A percentile compares a stretch with the other conserved stretches of the same genome.
These are phyloP conservation scores for Euphrasia confusa DNA, from an alignment of 257 asterid species.

Conservation along the genomic window DNA sequence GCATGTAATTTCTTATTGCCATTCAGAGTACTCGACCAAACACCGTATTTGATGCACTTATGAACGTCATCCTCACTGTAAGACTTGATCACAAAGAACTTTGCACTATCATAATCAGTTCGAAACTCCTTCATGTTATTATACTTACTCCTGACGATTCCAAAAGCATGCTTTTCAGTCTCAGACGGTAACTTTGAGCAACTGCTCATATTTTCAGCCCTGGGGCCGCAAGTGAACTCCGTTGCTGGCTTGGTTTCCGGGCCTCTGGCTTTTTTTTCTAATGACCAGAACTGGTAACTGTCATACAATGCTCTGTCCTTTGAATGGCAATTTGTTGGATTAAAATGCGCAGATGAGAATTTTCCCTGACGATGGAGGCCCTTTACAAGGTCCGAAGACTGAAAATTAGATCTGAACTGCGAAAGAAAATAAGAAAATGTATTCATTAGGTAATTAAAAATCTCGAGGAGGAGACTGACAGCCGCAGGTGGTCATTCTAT, in stretches of 20 bases:
- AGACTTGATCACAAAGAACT: constrained; percentile 63
- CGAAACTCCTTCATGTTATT: constrained; percentile 48
- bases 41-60: constrained; percentile 62
- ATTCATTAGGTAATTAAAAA: neutral
- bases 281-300: constrained; percentile 36
- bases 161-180: constrained; percentile 32
- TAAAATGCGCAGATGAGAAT: constrained; percentile 40
- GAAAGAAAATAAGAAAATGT: neutral
- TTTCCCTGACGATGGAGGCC: constrained; percentile 40
- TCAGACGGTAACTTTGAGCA: constrained; percentile 45
- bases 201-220: constrained; percentile 35
- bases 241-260: constrained; percentile 37
- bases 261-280: constrained; percentile 34
- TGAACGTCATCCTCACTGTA: constrained; percentile 77
- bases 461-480: neutral
- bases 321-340: constrained; percentile 37
- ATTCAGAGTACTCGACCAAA: constrained; percentile 77
- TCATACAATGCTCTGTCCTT: constrained; percentile 44
- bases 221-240: constrained; percentile 85
- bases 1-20: constrained; percentile 63
- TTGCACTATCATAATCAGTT: constrained; percentile 48
- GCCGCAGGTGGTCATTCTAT: neutral
- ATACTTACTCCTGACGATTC: constrained; percentile 35
- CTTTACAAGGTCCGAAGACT: constrained; percentile 31
- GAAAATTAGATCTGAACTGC: constrained; percentile 52